Percentiles rank a stretch among this genome's conserved stretches.
phyloP scores from a whole-genome alignment of 495 filamentous ascomycete species.

The Penicillium bovifimosum region DNA sequence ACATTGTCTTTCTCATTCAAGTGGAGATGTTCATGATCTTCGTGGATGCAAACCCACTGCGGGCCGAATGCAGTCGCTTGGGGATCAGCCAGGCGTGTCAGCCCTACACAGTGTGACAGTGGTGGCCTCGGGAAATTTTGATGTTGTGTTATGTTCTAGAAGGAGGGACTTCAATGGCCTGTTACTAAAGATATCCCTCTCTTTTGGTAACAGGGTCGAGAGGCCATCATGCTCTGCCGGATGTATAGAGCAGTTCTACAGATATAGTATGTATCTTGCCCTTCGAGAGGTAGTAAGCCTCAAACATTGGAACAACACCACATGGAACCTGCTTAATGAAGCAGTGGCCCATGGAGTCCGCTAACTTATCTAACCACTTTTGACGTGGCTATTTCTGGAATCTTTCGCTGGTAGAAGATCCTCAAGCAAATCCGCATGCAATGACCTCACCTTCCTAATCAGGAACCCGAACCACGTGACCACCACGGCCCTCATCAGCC shows the following conservation, averaged over 20 bases:
- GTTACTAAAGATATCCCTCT: not conserved
- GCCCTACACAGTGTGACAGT: not conserved
- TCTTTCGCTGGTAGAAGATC: constrained; percentile 4
- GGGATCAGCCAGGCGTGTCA: not conserved
- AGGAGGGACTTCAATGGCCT: too few species aligned
- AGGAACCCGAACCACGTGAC: constrained; percentile 15
- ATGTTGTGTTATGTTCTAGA: not conserved
- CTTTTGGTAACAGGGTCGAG: not conserved
- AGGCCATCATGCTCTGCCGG: not conserved
- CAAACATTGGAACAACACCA: too few species aligned
- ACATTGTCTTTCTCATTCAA: not conserved
- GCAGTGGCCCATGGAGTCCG: too few species aligned
- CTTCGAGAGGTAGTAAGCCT: not conserved
- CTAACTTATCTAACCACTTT: too few species aligned
- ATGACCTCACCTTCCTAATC: constrained; percentile 11
- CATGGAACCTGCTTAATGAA: too few species aligned
- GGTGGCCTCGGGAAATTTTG: not conserved
- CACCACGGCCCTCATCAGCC: not conserved
- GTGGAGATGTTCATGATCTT: not conserved
- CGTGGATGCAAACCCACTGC: not conserved
- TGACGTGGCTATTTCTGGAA: constrained; percentile 7
- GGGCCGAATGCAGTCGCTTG: constrained; percentile 3
- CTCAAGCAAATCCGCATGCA: constrained; percentile 9
- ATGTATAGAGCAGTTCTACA: not conserved
- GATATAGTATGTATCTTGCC: too few species aligned